phyloP scores from a whole-genome alignment of 2,329 filamentous ascomycete species.

The Ceratocystiopsis minuta region DNA sequence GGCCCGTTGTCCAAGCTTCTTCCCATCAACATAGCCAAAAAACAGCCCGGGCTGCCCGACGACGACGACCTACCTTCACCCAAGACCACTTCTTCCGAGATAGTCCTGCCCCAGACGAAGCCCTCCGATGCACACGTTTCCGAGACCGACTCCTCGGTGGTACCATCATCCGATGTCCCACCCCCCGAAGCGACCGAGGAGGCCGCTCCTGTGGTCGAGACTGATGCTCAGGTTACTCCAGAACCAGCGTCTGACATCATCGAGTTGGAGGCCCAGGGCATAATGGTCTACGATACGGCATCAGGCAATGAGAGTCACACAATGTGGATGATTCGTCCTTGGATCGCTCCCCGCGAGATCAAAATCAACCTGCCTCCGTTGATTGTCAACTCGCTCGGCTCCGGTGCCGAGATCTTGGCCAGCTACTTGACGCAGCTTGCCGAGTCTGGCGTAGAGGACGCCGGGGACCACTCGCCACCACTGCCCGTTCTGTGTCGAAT shows the following conservation, averaged over 20 bases:
- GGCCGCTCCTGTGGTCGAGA: too few species aligned
- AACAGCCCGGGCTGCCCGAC: constrained; percentile 13
- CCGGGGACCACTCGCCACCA: constrained; percentile 60
- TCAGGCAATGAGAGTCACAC: constrained; percentile 83
- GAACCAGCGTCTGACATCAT: constrained; percentile 32
- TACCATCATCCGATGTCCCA: too few species aligned
- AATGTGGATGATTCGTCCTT: constrained; percentile 99
- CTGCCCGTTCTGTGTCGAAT: constrained; percentile 83
- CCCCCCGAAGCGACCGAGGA: too few species aligned
- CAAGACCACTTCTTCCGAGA: constrained; percentile 15
- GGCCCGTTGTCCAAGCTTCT: constrained; percentile 51
- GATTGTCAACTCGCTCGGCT: constrained; percentile 82
- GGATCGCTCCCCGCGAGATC: constrained; percentile 72
- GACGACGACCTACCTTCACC: constrained; percentile 16
- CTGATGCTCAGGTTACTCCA: too few species aligned
- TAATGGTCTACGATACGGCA: constrained; percentile 88
- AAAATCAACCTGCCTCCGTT: constrained; percentile 84
- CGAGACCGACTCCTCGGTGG: too few species aligned
- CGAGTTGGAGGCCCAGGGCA: constrained; percentile 86
- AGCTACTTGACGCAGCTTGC: constrained; percentile 82
- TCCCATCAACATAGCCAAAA: constrained; percentile 10
- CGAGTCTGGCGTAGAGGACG: constrained; percentile 61
- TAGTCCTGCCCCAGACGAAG: not conserved
- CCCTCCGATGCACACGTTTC: not conserved
- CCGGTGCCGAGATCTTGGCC: constrained; percentile 85